Evolutionary conservation across 1,139 yeast genomes (phyloP).

Genomic region (Nakaseomyces sp.): DNA sequence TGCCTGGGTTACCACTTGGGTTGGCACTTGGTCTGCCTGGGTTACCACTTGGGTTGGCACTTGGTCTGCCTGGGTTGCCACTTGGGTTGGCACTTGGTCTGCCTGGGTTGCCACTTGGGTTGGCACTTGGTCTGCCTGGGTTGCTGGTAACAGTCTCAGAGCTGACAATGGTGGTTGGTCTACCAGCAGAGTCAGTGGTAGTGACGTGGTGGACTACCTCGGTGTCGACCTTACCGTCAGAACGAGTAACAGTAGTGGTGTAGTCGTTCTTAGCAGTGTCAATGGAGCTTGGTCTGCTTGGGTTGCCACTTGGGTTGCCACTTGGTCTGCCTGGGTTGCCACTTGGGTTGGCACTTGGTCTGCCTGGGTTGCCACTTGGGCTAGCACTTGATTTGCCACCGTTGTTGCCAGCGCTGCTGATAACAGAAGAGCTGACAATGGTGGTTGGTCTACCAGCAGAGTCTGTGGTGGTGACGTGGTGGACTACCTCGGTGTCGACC

Average conservation of each 20-base stretch:
- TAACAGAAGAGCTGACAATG: not conserved
- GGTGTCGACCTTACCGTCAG: not conserved
- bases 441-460: not conserved
- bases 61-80: not conserved
- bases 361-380: not conserved
- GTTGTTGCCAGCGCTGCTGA: too few relatives aligned
- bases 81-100: not conserved
- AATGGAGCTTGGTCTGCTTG: not conserved
- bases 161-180: not conserved
- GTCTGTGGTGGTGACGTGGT: slow-evolving; percentile 4
- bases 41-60: not conserved
- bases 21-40: too few relatives aligned
- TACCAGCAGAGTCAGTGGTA: not conserved
- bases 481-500: not conserved
- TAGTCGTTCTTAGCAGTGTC: not conserved
- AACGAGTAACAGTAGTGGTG: not conserved
- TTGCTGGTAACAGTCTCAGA: not conserved
- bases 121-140: not conserved
- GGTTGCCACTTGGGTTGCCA: not conserved
- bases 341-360: not conserved
- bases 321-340: too few relatives aligned
- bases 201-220: slow-evolving; percentile 2
- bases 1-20: too few relatives aligned
- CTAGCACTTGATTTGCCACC: too few relatives aligned
- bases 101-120: not conserved